Base-by-base conservation (phyloP, 2,329 filamentous ascomycete species). In the Bipolaris bicolor region DNA sequence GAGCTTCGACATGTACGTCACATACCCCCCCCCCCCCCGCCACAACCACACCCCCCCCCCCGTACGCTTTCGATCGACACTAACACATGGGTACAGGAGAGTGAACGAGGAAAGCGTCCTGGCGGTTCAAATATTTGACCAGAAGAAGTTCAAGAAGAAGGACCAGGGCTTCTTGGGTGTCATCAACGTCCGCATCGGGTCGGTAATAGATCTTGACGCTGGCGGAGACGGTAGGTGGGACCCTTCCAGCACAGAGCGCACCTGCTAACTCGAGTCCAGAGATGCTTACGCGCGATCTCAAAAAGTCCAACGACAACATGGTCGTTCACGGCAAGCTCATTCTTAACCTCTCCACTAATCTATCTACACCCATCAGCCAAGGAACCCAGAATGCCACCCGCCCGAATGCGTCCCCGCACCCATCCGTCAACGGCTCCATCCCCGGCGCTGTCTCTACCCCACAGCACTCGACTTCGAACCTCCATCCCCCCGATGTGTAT, bases 141-240 rank as follows among this genome's bases (percentile, higher is more conserved):
- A 99, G 80, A 97, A 97, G 83, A 99, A 99, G 81, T 99, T 99
- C 82, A 99, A 99, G 84, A 99, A 99, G 87, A 99, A 98, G 92
- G 95, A 99, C 70, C 95, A 99, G 77, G 95, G 95, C 7, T 99
- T 99, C 75, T 84, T 99, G 6, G 95, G 95, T 56, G 95, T 99
- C 52, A 97, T 99, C 73, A 99, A 99, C 76, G 90, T 99, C 69
- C 89, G 93, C 57, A 90, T 99, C 66, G 95, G 95, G 69, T 93
- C 96, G 83, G 90, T 95, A 37, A 92, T 99, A 68, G 94, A 97
- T 75, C 82, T 99, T 64, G 89, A 91, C 62, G 87, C 91, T 57
- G 92, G 93, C 56, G 90, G 92, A 63, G 95, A 98, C 81, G 94
- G 95, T 98, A 84, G 73, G 84, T 34, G 48, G 40, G 43, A 55